Percentiles rank a stretch among this genome's conserved stretches.
These are phyloP conservation scores for Trichoderma guizhouense DNA, from an alignment of 2,329 filamentous ascomycete genomes.

Conservation along the genomic window DNA sequence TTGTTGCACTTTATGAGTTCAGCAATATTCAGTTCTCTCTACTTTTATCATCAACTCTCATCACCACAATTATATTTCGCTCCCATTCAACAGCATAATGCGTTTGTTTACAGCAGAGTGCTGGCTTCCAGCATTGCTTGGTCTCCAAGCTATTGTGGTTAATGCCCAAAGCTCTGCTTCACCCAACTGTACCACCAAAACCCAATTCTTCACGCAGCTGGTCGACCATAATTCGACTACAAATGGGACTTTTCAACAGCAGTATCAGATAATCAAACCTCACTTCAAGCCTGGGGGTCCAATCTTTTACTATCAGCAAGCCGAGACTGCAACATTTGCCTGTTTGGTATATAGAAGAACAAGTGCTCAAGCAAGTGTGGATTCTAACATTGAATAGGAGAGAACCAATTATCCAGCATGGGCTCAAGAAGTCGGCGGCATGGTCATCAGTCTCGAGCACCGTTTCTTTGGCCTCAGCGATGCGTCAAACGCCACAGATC, in stretches of 20 bases:
- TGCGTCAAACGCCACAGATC: not conserved
- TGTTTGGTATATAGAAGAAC: not conserved
- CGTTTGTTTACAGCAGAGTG: not conserved
- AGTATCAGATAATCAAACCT: not conserved
- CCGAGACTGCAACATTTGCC: not conserved
- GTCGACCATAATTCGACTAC: not conserved
- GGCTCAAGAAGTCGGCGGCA: not conserved
- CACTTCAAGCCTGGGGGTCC: not conserved
- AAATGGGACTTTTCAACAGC: not conserved
- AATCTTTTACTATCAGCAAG: not conserved
- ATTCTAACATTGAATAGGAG: not conserved
- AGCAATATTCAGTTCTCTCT: not conserved
- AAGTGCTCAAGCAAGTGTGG: not conserved
- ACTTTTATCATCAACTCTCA: not conserved
- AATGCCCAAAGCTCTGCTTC: not conserved
- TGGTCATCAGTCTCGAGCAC: not conserved
- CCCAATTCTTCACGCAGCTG: not conserved
- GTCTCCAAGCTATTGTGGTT: not conserved
- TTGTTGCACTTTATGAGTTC: not conserved
- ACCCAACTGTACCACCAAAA: not conserved
- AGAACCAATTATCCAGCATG: not conserved
- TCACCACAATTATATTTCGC: not conserved
- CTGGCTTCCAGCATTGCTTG: not conserved
- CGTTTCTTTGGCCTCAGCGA: not conserved
- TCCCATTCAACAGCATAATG: not conserved